Conservation (phyloP, 164 flowering plant genomes). For the Sextonia rubra region DNA sequence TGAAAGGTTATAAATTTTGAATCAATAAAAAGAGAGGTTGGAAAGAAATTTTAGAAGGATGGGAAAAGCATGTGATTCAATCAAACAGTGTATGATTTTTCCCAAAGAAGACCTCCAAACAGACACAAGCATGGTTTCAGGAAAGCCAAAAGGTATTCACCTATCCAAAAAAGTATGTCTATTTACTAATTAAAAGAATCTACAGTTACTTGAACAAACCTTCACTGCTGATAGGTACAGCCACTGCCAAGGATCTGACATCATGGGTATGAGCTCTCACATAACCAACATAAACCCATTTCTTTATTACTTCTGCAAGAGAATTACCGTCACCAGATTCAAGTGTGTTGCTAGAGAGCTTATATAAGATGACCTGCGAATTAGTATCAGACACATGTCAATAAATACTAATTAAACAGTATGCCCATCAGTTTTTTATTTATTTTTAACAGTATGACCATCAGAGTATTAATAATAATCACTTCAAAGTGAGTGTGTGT, state of each 20-base stretch:
- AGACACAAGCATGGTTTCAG: too few relatives aligned
- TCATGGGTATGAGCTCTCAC: slow-evolving; percentile 93
- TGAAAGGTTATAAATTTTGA: neutral
- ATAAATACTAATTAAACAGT: neutral
- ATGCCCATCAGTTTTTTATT: neutral
- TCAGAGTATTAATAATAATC: neutral
- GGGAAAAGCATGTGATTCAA: neutral
- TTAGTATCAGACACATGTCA: neutral
- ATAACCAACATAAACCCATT: slow-evolving; percentile 80
- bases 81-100: neutral
- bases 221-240: slow-evolving; percentile 74
- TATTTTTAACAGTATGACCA: neutral
- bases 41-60: too few relatives aligned
- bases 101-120: too few relatives aligned
- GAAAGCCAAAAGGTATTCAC: too few relatives aligned
- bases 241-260: slow-evolving; percentile 84
- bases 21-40: too few relatives aligned
- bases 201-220: slow-evolving; percentile 35
- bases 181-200: neutral
- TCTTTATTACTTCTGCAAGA: slow-evolving; percentile 36
- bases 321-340: slow-evolving; percentile 29
- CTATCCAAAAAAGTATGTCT: too few relatives aligned
- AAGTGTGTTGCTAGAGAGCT: slow-evolving; percentile 40
- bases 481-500: too few relatives aligned
- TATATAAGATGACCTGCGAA: slow-evolving; percentile 73